Percentiles rank a stretch among this genome's conserved stretches.
phyloP scores from a whole-genome alignment of 164 flowering plant species.

The Berberis thunbergii region DNA sequence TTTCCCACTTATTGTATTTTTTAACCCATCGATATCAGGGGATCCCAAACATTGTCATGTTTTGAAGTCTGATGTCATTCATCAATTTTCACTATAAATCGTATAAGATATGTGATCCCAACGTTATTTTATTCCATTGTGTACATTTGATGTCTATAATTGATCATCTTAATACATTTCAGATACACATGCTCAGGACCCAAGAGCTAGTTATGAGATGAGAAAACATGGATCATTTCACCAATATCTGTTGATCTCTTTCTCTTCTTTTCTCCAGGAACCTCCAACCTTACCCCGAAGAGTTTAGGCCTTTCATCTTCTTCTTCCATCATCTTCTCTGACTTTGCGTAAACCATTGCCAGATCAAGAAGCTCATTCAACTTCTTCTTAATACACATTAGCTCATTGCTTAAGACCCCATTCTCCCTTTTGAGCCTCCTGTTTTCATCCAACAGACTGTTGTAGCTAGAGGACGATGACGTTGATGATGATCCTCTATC shows the following conservation, averaged over 20 bases:
- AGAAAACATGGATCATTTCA: conserved; percentile 2
- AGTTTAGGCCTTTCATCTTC: neutral
- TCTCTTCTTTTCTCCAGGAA: neutral
- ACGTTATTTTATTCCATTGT: no score
- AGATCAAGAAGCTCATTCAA: conserved; percentile 2
- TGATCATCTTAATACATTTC: no score
- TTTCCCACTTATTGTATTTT: no score
- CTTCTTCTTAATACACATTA: conserved; percentile 4
- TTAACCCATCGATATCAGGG: no score
- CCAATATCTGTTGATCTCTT: neutral
- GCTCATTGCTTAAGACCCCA: conserved; percentile 2
- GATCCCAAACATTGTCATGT: no score
- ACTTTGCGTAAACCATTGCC: neutral
- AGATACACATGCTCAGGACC: no score
- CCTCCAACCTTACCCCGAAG: conserved; percentile 7
- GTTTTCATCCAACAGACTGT: conserved; percentile 3
- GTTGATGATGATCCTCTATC: conserved; percentile 2
- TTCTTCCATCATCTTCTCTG: neutral
- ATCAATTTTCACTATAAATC: no score
- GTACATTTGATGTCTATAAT: no score
- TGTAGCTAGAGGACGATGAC: neutral
- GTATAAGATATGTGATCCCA: no score
- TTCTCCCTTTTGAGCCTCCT: conserved; percentile 6
- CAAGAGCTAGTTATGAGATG: neutral
- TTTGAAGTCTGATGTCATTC: no score